phyloP scores from a whole-genome alignment of 169 alveolate genomes.

The Cryptosporidium parvum region DNA sequence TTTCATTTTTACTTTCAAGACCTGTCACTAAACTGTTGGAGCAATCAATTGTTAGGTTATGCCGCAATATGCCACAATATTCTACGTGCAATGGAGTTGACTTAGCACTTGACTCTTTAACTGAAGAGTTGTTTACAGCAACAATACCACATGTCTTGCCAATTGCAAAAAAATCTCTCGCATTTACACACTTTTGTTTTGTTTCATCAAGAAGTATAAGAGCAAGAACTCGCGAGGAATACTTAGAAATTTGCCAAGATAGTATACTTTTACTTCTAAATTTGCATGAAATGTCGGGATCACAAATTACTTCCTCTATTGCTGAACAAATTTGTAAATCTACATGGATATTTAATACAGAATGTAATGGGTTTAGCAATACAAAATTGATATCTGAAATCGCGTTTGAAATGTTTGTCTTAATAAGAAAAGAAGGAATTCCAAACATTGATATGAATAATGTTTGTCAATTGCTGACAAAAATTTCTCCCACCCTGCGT shows the following conservation, averaged over 20 bases:
- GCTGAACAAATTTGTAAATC: slow-evolving; percentile 55
- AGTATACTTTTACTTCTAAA: slow-evolving; percentile 12
- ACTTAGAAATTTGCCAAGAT: slow-evolving; percentile 31
- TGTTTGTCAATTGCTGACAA: slow-evolving; percentile 27
- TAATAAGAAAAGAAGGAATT: slow-evolving; percentile 46
- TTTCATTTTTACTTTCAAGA: slow-evolving; percentile 19
- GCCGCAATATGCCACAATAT: slow-evolving; percentile 57
- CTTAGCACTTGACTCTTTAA: slow-evolving; percentile 31
- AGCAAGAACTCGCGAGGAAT: slow-evolving; percentile 27
- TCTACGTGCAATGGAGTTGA: slow-evolving; percentile 44
- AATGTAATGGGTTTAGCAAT: slow-evolving; percentile 26
- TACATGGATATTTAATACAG: slow-evolving; percentile 57
- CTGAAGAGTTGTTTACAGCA: slow-evolving; percentile 11
- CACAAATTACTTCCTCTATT: slow-evolving; percentile 18
- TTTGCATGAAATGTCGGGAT: slow-evolving; percentile 17
- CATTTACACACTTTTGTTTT: slow-evolving; percentile 42
- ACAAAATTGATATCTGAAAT: slow-evolving; percentile 5
- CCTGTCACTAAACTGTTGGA: slow-evolving; percentile 44
- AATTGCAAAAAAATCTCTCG: background rate
- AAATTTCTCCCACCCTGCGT: slow-evolving; percentile 35
- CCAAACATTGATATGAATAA: slow-evolving; percentile 29
- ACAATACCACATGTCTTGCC: background rate
- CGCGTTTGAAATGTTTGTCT: slow-evolving; percentile 53
- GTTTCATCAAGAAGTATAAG: slow-evolving; percentile 58
- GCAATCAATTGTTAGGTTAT: slow-evolving; percentile 38